Evolutionary conservation across 2,329 filamentous ascomycete genomes (phyloP).

Genomic region (Phyllosticta capitalensis): DNA sequence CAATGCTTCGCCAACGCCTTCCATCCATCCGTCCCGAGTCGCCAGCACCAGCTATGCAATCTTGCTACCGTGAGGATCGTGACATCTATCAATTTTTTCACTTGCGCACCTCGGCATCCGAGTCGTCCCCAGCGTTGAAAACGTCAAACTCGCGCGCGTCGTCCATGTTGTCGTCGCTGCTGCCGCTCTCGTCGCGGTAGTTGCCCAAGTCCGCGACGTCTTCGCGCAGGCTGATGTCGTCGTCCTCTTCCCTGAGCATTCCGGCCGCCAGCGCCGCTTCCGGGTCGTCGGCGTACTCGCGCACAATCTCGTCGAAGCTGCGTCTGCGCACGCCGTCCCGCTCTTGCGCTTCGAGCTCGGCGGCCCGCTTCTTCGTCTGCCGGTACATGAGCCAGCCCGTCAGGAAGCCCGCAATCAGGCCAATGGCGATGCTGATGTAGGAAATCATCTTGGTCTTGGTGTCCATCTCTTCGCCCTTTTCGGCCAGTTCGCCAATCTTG

Average conservation of each 20-base stretch:
- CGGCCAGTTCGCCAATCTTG: slow-evolving; percentile 72
- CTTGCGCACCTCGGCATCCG: slow-evolving; percentile 16
- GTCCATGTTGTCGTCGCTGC: slow-evolving; percentile 33
- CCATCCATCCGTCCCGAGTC: background rate
- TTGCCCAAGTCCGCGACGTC: slow-evolving; percentile 7
- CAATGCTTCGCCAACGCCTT: background rate
- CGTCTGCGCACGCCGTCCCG: slow-evolving; percentile 24
- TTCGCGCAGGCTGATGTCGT: slow-evolving; percentile 40
- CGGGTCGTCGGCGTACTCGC: slow-evolving; percentile 37
- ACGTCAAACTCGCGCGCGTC: slow-evolving; percentile 32
- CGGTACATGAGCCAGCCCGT: slow-evolving; percentile 83
- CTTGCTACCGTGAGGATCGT: background rate
- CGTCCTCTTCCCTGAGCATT: slow-evolving; percentile 38
- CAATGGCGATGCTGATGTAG: slow-evolving; percentile 69
- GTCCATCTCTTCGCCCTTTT: slow-evolving; percentile 76
- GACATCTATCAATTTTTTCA: background rate
- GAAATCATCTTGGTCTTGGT: slow-evolving; percentile 68
- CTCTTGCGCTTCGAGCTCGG: slow-evolving; percentile 39
- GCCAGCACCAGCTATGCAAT: background rate
- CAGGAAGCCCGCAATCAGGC: slow-evolving; percentile 58
- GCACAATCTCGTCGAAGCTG: slow-evolving; percentile 27
- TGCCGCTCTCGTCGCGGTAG: slow-evolving; percentile 33
- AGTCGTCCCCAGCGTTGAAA: slow-evolving; percentile 35
- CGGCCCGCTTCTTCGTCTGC: slow-evolving; percentile 42
- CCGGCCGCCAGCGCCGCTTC: slow-evolving; percentile 31